A percentile compares a stretch with the other conserved stretches of the same genome.
Evolutionary conservation across 768 basidiomycete genomes (phyloP).

Genomic region (Lentinula aciculospora): DNA sequence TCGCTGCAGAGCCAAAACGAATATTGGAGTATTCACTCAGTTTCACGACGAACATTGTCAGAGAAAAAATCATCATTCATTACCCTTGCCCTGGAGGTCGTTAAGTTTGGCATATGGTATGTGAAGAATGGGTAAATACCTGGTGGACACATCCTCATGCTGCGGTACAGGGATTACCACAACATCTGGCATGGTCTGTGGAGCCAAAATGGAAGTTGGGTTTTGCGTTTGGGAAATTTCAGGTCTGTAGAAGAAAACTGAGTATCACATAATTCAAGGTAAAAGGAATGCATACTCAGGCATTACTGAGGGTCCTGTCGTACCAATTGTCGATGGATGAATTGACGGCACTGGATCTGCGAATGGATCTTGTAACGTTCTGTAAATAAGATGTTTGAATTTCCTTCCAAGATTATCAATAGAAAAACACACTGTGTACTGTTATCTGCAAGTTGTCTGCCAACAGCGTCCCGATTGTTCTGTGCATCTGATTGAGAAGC

Average conservation of each 20-base stretch:
- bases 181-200: conserved; percentile 9
- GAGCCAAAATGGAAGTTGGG: conserved; percentile 20
- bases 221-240: background rate
- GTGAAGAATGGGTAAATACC: background rate
- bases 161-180: background rate
- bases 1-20: background rate
- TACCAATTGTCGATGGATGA: conserved; percentile 7
- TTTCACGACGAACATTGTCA: background rate
- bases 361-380: conserved; percentile 21
- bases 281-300: conserved; percentile 18
- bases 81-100: background rate
- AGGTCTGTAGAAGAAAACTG: background rate
- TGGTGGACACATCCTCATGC: background rate
- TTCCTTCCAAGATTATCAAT: background rate
- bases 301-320: conserved; percentile 19
- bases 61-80: conserved; percentile 1
- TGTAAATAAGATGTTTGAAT: background rate
- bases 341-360: conserved; percentile 15
- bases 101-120: background rate
- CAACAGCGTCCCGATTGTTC: background rate
- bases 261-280: background rate
- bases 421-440: background rate
- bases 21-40: background rate
- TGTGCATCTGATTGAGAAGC: background rate
- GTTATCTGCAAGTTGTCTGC: background rate